Base-by-base conservation (phyloP, 164 flowering plant genomes). In the Akebia trifoliata region DNA sequence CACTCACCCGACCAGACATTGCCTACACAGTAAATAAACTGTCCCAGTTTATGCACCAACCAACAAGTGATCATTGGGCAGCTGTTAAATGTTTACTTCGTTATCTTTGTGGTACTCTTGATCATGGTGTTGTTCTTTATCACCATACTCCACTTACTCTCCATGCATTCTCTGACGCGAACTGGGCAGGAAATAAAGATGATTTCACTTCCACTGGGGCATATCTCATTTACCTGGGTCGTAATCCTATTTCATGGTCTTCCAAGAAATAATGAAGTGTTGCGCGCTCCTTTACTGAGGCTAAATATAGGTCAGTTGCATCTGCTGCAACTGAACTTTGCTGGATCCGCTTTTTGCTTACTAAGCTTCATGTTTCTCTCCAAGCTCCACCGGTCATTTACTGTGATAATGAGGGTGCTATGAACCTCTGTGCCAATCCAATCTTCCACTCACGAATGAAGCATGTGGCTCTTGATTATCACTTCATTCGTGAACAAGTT, bases 111-210 rank as follows among this genome's bases (percentile, higher is more conserved):
- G 55, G 24, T 11, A 51, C 39, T 1, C 14, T 34, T 1, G 55
- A 51, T 31, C 38, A 51, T n/a, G 55, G 55, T 2, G 15, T 51
- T 4, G 38, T 51, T 6, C 39, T 51, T 3, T 11, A 31, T 17
- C 39, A 20, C 25, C 22, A 51, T 24, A 18, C 38, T 2, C 7
- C 55, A 10, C 24, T 51, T 5, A 15, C 55, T 31, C 39, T 51
- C 24, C 38, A 51, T 32, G 54, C 39, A 1, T 59, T 34, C 45
- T 46, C 54, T 5, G 42, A 59, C 48, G 54, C 46, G 3, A 40
- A 59, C 34, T 47, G 44, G 62, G 54, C 24, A 2, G 24, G 54
- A 6, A 31, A 57, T 28, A 57, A 57, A 45, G 61, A 57, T 30
- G 51, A 44, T 25, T 31, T 22, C 26, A 44, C 44, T 0, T 47